phyloP scores from a whole-genome alignment of 805 yeast genomes.

The Saturnispora galanensis region DNA sequence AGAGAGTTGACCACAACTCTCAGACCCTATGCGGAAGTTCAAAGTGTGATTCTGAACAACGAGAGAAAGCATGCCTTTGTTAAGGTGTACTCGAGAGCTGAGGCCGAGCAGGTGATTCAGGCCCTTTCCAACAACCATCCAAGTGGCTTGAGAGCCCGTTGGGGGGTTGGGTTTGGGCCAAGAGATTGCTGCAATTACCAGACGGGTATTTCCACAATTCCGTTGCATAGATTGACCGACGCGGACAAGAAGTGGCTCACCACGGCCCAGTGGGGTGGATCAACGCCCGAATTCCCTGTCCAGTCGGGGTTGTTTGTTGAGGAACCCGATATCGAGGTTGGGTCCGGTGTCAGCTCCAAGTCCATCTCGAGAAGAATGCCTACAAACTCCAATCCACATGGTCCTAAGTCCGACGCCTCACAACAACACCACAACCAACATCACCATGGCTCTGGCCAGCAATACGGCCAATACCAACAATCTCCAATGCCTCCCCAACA shows the following conservation, averaged over 20 bases:
- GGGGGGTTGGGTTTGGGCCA: conserved; percentile 99
- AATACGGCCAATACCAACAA: conserved; percentile 10
- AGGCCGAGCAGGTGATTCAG: conserved; percentile 75
- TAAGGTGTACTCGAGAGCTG: conserved; percentile 82
- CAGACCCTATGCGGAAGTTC: conserved; percentile 85
- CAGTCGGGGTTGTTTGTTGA: conserved; percentile 76
- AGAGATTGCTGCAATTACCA: conserved; percentile 96
- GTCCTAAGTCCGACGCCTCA: conserved; percentile 60
- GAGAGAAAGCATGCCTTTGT: conserved; percentile 95
- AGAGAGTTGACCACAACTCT: conserved; percentile 56
- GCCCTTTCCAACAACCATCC: conserved; percentile 58
- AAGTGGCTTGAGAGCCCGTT: conserved; percentile 70
- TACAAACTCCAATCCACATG: conserved; percentile 75
- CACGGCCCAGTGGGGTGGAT: conserved; percentile 93
- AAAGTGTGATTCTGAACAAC: conserved; percentile 75
- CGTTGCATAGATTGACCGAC: conserved; percentile 80
- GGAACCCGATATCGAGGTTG: conserved; percentile 97
- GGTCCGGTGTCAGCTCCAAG: conserved; percentile 86
- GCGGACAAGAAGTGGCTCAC: conserved; percentile 89
- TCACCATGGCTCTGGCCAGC: neutral
- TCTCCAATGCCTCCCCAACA: conserved; percentile 11
- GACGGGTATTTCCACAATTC: conserved; percentile 81
- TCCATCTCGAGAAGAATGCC: conserved; percentile 90
- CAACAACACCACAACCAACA: conserved; percentile 2
- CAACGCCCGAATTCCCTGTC: conserved; percentile 70